Evolutionary conservation across 2,329 filamentous ascomycete genomes (phyloP), one percentile per base, ranked within the genome.

Genomic region (Remersonia thermophila): DNA sequence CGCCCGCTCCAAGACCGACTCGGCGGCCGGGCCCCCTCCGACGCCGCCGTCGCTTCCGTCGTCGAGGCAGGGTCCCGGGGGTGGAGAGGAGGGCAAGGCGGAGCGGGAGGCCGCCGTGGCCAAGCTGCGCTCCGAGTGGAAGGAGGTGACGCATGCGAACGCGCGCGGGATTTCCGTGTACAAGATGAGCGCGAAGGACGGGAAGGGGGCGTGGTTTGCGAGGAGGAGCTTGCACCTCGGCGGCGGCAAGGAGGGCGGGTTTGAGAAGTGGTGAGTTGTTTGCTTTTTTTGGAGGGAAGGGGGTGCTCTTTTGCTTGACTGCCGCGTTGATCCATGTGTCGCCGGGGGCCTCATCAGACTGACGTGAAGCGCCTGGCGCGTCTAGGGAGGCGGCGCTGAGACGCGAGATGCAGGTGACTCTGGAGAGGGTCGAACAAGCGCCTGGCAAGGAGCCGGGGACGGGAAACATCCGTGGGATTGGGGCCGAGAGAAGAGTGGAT

Each of bases 201-300:
- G 84, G 27, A 79, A 79, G 45, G 89, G 87, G 2, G 69, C 82
- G 7, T 96, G 89, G 89, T 96, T 95, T 58, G 84, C 84, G 16
- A 66, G 89, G 37, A 67, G 81, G 33, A 93, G 85, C 53, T 67
- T 93, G 14, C 86, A 95, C 20, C 9, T 23, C 20, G 20, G 9
- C 20, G 5, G 20, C 82, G 10, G 31, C 30, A 10, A 15, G 16
- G 15, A 28, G 48, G 83, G 80, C 14, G 67, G 77, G 0, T 94
- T 93, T 55, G 69, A 73, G 14, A 77, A 23, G 20, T 23, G 20
- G 20, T 23, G 9, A 74, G 53, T 93, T 15, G 26, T 13, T 11
- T 17, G 32, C 26, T 29, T 32, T 23, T 25, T 14, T 12, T 20
- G n/a, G n/a, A n/a, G n/a, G n/a, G n/a, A n/a, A n/a, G n/a, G n/a